A percentile compares a stretch with the other conserved stretches of the same genome.
Conservation (phyloP, 768 basidiomycete species). For the Serpula lacrymans region DNA sequence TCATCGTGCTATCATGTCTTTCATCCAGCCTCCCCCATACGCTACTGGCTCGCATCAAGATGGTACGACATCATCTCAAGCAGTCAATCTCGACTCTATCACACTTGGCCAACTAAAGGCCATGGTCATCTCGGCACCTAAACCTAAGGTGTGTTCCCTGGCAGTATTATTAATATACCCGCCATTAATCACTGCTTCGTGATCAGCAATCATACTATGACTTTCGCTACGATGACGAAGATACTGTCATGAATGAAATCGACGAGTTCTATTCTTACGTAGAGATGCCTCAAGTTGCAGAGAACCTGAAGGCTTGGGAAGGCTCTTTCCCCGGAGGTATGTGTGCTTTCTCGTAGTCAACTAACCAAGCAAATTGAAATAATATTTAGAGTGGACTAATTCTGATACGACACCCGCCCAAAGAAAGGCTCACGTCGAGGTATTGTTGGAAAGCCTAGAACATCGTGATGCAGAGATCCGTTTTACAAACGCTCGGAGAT, state of each 20-base stretch:
- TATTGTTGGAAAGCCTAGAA: conserved; percentile 84
- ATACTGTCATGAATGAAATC: conserved; percentile 93
- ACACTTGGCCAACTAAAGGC: conserved; percentile 78
- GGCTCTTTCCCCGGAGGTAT: conserved; percentile 76
- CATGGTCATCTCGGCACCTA: conserved; percentile 64
- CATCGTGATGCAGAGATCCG: conserved; percentile 81
- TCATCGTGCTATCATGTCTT: conserved; percentile 28
- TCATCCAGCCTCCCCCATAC: conserved; percentile 25
- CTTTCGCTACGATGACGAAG: conserved; percentile 94
- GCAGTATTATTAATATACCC: conserved; percentile 6
- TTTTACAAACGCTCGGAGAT: conserved; percentile 79
- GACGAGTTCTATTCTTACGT: conserved; percentile 98
- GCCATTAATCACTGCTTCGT: conserved; percentile 16
- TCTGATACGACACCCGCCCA: conserved; percentile 47
- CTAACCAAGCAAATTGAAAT: conserved; percentile 8
- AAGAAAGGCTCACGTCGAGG: conserved; percentile 71
- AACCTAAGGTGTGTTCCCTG: conserved; percentile 60
- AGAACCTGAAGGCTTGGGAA: conserved; percentile 86
- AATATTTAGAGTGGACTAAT: conserved; percentile 73
- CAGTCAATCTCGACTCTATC: conserved; percentile 63
- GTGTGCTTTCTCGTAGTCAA: conserved; percentile 20
- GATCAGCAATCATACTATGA: conserved; percentile 82
- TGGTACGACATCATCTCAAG: conserved; percentile 25
- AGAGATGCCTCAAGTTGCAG: conserved; percentile 87
- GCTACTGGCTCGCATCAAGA: conserved; percentile 28